phyloP scores from a whole-genome alignment of 1,284 basidiomycete genomes.

The Xanthoconium separans region DNA sequence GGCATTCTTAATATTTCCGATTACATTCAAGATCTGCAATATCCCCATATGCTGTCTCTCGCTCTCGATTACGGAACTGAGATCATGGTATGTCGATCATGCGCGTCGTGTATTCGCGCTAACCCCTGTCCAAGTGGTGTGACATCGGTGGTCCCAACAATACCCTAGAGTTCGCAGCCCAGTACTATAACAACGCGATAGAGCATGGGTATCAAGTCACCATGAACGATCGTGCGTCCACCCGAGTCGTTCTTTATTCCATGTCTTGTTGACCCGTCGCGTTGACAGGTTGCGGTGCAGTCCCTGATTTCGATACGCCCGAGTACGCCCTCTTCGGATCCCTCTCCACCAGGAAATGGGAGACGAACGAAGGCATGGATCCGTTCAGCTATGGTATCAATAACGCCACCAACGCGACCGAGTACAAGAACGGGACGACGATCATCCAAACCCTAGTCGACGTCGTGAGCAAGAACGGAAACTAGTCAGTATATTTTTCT shows the following conservation, averaged over 20 bases:
- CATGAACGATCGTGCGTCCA: constrained; percentile 51
- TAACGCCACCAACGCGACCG: constrained; percentile 39
- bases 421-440: constrained; percentile 49
- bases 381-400: constrained; percentile 49
- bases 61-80: constrained; percentile 51
- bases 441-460: constrained; percentile 54
- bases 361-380: constrained; percentile 54
- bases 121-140: constrained; percentile 41
- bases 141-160: constrained; percentile 60
- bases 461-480: constrained; percentile 56
- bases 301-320: constrained; percentile 56
- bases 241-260: not conserved
- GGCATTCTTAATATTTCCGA: constrained; percentile 50
- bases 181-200: constrained; percentile 52
- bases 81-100: constrained; percentile 45
- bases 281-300: constrained; percentile 39
- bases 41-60: constrained; percentile 56
- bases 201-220: constrained; percentile 51
- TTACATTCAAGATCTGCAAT: constrained; percentile 52
- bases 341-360: constrained; percentile 53
- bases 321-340: constrained; percentile 54
- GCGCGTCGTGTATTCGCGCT: not conserved
- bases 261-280: not conserved
- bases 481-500: constrained; percentile 51
- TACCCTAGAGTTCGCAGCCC: constrained; percentile 45